Percentiles rank a stretch among this genome's conserved stretches.
Evolutionary conservation across 495 filamentous ascomycete species (phyloP).

Genomic region (Xylaria castorea): DNA sequence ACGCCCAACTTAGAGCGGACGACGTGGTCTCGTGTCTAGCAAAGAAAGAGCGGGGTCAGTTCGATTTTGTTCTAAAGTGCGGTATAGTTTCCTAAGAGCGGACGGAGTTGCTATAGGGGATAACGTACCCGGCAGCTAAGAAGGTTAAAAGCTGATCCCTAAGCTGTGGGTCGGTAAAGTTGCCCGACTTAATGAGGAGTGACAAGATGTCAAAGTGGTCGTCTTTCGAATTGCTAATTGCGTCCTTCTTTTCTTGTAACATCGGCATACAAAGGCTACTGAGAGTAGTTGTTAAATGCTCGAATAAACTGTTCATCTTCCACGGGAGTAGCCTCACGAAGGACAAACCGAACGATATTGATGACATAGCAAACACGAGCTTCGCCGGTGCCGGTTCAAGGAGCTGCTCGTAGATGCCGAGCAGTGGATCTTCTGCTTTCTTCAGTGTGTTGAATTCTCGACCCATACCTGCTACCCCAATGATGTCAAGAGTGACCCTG

Average conservation of each 20-base stretch:
- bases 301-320: constrained; percentile 63
- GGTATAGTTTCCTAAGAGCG: constrained; percentile 35
- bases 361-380: constrained; percentile 46
- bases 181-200: constrained; percentile 72
- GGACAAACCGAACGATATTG: constrained; percentile 51
- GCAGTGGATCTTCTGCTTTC: constrained; percentile 64
- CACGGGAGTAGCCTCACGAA: constrained; percentile 61
- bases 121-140: constrained; percentile 68
- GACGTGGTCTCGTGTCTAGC: constrained; percentile 65
- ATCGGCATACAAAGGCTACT: constrained; percentile 63
- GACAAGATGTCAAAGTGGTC: constrained; percentile 72
- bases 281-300: constrained; percentile 58
- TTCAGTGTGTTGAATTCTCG: constrained; percentile 70
- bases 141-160: constrained; percentile 86
- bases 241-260: constrained; percentile 64
- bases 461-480: constrained; percentile 74
- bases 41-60: constrained; percentile 3
- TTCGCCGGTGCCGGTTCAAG: constrained; percentile 50
- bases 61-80: constrained; percentile 11
- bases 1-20: constrained; percentile 50
- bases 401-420: constrained; percentile 64
- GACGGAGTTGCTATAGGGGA: background rate
- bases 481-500: constrained; percentile 76
- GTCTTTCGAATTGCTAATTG: constrained; percentile 55
- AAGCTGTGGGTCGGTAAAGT: constrained; percentile 76